Percentiles rank a stretch among this genome's conserved stretches.
Evolutionary conservation across 1,284 basidiomycete genomes (phyloP).

Genomic region (Lentinus polychrous): DNA sequence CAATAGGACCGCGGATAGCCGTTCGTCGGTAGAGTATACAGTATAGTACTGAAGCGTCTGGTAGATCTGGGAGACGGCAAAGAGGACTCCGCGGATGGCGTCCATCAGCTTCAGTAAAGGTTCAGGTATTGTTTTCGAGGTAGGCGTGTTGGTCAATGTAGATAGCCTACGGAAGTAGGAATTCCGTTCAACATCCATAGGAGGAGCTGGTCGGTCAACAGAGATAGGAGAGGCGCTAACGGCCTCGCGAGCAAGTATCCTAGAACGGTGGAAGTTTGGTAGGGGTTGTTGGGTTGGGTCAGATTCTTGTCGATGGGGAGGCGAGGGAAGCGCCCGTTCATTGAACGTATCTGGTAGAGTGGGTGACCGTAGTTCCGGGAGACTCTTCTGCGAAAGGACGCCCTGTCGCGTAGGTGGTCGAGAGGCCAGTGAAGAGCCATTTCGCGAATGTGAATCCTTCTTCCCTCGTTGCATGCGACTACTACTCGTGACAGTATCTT

Average conservation of each 20-base stretch:
- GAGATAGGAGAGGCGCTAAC: conserved; percentile 34
- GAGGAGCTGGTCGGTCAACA: conserved; percentile 36
- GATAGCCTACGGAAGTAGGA: conserved; percentile 90
- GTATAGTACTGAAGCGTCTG: conserved; percentile 88
- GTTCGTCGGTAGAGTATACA: conserved; percentile 79
- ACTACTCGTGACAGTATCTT: conserved; percentile 16
- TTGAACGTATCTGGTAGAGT: conserved; percentile 15
- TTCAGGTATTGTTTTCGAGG: conserved; percentile 67
- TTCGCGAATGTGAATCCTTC: conserved; percentile 38
- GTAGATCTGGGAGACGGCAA: conserved; percentile 90
- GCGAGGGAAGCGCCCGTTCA: conserved; percentile 37
- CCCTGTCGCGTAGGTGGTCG: conserved; percentile 27
- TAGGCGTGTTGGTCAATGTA: conserved; percentile 62
- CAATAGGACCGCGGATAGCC: conserved; percentile 74
- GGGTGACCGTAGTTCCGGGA: conserved; percentile 64
- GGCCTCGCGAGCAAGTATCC: conserved; percentile 30
- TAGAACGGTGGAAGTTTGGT: conserved; percentile 21
- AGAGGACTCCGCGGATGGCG: conserved; percentile 86
- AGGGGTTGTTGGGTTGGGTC: conserved; percentile 32
- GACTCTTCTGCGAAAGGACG: conserved; percentile 66
- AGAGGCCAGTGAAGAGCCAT: conserved; percentile 44
- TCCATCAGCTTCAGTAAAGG: conserved; percentile 77
- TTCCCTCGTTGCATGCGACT: conserved; percentile 18
- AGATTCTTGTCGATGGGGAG: conserved; percentile 37
- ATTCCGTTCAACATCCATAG: conserved; percentile 78